Percentiles rank a stretch among this genome's conserved stretches.
These are phyloP conservation scores for Lithocarpus polystachyus DNA, from an alignment of 306 rosid genomes.

Conservation along the genomic window DNA sequence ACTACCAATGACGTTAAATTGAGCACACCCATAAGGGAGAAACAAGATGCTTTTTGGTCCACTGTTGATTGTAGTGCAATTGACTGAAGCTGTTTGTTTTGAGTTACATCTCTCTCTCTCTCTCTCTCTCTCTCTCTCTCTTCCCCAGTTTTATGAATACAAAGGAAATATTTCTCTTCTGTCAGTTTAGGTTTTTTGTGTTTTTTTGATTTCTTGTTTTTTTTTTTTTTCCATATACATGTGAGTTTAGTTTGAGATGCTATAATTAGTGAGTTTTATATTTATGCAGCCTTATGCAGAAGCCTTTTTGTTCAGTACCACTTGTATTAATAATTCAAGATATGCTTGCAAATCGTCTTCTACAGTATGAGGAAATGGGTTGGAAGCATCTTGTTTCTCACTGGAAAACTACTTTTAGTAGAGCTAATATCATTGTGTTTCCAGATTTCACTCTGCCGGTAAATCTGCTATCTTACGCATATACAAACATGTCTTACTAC, in stretches of 20 bases:
- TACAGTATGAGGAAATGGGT: conserved; percentile 64
- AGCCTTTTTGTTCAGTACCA: conserved; percentile 91
- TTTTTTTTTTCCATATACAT: conserved; percentile 1
- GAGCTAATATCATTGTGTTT: conserved; percentile 83
- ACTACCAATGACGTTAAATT: background rate
- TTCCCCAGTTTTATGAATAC: background rate
- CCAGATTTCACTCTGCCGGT: conserved; percentile 93
- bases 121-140: background rate
- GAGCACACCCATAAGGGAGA: background rate
- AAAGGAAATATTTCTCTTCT: background rate
- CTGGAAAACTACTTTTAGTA: conserved; percentile 76
- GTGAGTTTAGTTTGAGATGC: conserved; percentile 40
- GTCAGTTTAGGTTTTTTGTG: conserved; percentile 3
- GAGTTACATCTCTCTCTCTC: background rate
- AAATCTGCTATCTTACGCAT: conserved; percentile 22
- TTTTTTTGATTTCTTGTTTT: background rate
- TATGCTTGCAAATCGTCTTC: conserved; percentile 77
- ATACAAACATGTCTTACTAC: conserved; percentile 1
- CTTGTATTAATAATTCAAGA: conserved; percentile 92
- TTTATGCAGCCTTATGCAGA: conserved; percentile 99
- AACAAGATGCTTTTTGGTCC: background rate
- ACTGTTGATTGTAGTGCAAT: background rate
- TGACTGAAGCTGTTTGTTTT: background rate
- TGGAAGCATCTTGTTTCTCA: conserved; percentile 71
- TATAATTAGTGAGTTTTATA: conserved; percentile 72